Evolutionary conservation across 139 green algal genomes (phyloP).

Genomic region (Coelastrella sp.): DNA sequence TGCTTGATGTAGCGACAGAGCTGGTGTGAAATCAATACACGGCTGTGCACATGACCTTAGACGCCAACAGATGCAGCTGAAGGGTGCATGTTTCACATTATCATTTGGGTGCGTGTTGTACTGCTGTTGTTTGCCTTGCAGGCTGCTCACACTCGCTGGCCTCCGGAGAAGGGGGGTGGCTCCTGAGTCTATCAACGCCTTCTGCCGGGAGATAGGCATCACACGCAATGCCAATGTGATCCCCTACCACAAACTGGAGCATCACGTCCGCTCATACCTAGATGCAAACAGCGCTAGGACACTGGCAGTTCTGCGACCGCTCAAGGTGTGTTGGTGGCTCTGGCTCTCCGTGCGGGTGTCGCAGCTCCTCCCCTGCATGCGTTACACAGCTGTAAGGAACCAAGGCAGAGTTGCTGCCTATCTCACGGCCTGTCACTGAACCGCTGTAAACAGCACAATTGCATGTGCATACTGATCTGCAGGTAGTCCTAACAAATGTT

Average conservation of each 20-base stretch:
- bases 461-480: background rate
- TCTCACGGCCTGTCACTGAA: background rate
- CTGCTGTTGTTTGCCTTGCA: background rate
- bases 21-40: too few relatives aligned
- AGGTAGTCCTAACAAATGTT: slow-evolving; percentile 91
- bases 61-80: too few relatives aligned
- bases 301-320: slow-evolving; percentile 92
- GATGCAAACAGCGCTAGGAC: slow-evolving; percentile 75
- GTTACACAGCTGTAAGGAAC: background rate
- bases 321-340: slow-evolving; percentile 70
- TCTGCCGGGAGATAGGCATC: slow-evolving; percentile 92
- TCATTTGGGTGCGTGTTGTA: background rate
- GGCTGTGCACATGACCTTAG: too few relatives aligned
- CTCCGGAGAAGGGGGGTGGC: slow-evolving; percentile 91
- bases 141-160: slow-evolving; percentile 91
- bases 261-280: slow-evolving; percentile 86
- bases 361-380: too few relatives aligned
- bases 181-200: slow-evolving; percentile 92
- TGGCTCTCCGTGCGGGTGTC: background rate
- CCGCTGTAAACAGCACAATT: too few relatives aligned
- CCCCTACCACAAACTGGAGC: slow-evolving; percentile 91
- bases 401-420: background rate
- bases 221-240: slow-evolving; percentile 91
- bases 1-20: too few relatives aligned
- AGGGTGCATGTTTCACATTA: too few relatives aligned